Conservation (phyloP, 192 early-diverging fungal species). For the Helicostylum pulchrum region DNA sequence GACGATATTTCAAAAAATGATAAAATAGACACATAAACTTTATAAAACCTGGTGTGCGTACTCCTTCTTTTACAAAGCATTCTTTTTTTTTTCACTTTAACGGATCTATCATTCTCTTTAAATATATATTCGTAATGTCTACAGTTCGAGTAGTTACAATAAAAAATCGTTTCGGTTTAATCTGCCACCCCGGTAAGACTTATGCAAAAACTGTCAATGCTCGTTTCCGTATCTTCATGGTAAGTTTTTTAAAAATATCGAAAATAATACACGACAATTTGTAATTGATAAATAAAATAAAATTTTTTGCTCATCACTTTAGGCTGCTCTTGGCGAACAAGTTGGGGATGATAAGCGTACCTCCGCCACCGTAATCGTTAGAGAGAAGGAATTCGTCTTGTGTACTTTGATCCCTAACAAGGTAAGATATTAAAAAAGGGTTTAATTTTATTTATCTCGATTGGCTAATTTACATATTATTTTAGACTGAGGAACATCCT, state of each 20-base stretch:
- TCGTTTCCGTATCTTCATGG: conserved; percentile 78
- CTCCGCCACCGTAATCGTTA: conserved; percentile 63
- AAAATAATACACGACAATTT: neutral
- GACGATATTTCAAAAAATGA: too few relatives aligned
- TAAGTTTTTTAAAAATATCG: conserved; percentile 34
- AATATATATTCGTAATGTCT: neutral
- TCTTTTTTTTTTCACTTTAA: neutral
- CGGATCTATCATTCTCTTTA: neutral
- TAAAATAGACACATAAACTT: too few relatives aligned
- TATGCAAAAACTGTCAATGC: conserved; percentile 74
- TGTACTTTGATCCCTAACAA: conserved; percentile 78
- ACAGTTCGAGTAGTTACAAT: neutral
- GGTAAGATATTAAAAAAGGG: conserved; percentile 9
- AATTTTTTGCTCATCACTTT: neutral
- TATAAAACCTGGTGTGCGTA: too few relatives aligned
- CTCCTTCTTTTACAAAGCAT: too few relatives aligned
- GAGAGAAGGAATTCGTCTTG: conserved; percentile 70
- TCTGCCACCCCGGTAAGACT: conserved; percentile 55
- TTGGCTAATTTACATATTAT: too few relatives aligned
- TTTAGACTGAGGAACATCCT: conserved; percentile 65
- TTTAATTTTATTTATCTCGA: neutral
- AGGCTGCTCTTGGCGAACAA: conserved; percentile 71
- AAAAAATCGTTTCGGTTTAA: too few relatives aligned
- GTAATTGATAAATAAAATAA: neutral
- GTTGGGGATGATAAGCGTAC: conserved; percentile 52